These are phyloP conservation scores for Styphnolobium japonicum DNA, from an alignment of 306 rosid species.

Conservation along the genomic window DNA sequence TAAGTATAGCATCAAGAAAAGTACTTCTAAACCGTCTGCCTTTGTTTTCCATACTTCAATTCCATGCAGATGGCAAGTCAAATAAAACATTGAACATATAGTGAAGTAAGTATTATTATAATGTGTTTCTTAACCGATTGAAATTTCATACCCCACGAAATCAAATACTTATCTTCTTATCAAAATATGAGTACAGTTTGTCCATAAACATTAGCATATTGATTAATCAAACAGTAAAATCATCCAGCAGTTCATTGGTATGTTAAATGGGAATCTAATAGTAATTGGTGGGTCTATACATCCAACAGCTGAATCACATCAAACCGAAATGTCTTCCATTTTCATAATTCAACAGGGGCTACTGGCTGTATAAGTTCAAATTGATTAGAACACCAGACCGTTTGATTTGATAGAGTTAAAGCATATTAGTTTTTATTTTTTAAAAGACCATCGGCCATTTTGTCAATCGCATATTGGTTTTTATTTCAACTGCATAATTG, in stretches of 20 bases:
- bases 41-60: conserved; percentile 24
- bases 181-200: conserved; percentile 24
- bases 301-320: neutral
- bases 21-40: conserved; percentile 43
- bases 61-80: conserved; percentile 53
- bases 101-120: neutral
- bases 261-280: conserved; percentile 22
- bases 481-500: neutral
- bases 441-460: neutral
- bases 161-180: conserved; percentile 31
- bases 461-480: too few relatives aligned
- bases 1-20: conserved; percentile 41
- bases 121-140: conserved; percentile 49
- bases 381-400: neutral
- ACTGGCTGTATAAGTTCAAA: neutral
- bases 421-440: neutral
- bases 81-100: conserved; percentile 6
- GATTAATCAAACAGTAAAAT: conserved; percentile 20
- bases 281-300: conserved; percentile 28
- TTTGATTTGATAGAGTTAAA: neutral
- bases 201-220: conserved; percentile 16
- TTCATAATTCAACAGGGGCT: neutral
- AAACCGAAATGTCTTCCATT: neutral
- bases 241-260: neutral
- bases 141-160: conserved; percentile 62